Evolutionary conservation across 108 stramenopile species (phyloP).

Genomic region (Conticribra weissflogii): DNA sequence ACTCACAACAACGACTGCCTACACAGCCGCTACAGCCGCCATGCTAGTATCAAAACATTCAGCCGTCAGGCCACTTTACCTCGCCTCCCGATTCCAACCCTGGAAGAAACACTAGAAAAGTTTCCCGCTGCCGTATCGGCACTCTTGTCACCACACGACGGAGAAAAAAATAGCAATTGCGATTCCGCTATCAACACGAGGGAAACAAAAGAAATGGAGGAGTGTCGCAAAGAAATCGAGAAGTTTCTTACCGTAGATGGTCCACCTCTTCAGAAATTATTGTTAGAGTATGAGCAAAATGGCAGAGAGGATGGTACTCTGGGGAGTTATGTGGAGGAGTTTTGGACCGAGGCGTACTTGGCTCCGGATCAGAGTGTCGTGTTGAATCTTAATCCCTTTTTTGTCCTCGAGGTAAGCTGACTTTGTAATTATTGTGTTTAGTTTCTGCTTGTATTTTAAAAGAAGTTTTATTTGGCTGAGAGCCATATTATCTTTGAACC

Average conservation of each 20-base stretch:
- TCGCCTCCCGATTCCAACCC: slow-evolving; percentile 77
- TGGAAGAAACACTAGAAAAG: slow-evolving; percentile 75
- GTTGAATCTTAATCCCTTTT: slow-evolving; percentile 89
- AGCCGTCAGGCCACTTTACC: slow-evolving; percentile 55
- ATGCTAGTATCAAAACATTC: slow-evolving; percentile 39
- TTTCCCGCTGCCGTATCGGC: slow-evolving; percentile 58
- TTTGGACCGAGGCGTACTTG: slow-evolving; percentile 88
- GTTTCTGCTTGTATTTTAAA: no score
- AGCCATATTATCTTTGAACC: no score
- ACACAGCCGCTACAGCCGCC: background rate
- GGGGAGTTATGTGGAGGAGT: slow-evolving; percentile 86
- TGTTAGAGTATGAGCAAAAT: slow-evolving; percentile 70
- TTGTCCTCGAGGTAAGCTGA: slow-evolving; percentile 66
- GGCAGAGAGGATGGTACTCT: slow-evolving; percentile 53
- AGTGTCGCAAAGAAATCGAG: slow-evolving; percentile 23
- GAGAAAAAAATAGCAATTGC: background rate
- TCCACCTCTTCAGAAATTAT: slow-evolving; percentile 66
- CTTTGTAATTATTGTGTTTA: background rate
- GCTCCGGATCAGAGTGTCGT: slow-evolving; percentile 83
- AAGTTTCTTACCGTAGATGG: slow-evolving; percentile 58
- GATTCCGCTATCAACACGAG: background rate
- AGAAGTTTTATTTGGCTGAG: no score
- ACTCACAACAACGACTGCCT: background rate
- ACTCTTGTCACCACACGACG: slow-evolving; percentile 40
- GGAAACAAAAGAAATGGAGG: slow-evolving; percentile 32